phyloP scores from a whole-genome alignment of 169 alveolate genomes.

The Eimeria acervulina region DNA sequence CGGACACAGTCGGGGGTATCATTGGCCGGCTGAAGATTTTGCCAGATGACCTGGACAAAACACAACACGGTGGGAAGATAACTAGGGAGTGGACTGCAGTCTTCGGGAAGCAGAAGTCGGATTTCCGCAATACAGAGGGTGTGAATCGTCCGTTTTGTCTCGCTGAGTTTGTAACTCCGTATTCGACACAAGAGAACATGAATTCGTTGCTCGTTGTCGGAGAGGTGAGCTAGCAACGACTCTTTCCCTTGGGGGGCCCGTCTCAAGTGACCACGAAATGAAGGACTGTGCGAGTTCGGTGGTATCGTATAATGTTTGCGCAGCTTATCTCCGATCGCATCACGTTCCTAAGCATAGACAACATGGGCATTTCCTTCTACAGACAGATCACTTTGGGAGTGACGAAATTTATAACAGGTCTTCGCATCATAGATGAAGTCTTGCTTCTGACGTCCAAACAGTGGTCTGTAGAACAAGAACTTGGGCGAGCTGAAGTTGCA shows the following conservation, averaged over 20 bases:
- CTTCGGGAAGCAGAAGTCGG: conserved; percentile 76
- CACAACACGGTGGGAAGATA: conserved; percentile 10
- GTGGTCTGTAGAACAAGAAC: conserved; percentile 68
- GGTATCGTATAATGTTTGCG: background rate
- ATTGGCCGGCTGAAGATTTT: conserved; percentile 57
- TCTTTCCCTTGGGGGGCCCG: background rate
- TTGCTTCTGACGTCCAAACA: conserved; percentile 67
- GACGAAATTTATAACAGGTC: conserved; percentile 66
- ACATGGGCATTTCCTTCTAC: conserved; percentile 46
- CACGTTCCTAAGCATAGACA: conserved; percentile 47
- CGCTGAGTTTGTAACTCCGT: conserved; percentile 55
- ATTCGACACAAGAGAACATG: conserved; percentile 48
- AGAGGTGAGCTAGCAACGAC: conserved; percentile 54
- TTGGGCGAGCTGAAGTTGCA: conserved; percentile 60
- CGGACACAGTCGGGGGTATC: conserved; percentile 66
- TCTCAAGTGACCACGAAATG: background rate
- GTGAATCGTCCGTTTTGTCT: conserved; percentile 74
- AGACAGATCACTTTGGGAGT: conserved; percentile 71
- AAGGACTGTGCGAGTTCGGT: background rate
- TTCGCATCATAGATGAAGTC: conserved; percentile 50
- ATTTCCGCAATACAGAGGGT: conserved; percentile 61
- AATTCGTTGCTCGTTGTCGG: conserved; percentile 69
- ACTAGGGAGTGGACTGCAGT: conserved; percentile 74
- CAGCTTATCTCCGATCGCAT: conserved; percentile 82
- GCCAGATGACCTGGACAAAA: conserved; percentile 28